Conservation (phyloP, 192 early-diverging fungal genomes). For the Rhizophagus prolifer region DNA sequence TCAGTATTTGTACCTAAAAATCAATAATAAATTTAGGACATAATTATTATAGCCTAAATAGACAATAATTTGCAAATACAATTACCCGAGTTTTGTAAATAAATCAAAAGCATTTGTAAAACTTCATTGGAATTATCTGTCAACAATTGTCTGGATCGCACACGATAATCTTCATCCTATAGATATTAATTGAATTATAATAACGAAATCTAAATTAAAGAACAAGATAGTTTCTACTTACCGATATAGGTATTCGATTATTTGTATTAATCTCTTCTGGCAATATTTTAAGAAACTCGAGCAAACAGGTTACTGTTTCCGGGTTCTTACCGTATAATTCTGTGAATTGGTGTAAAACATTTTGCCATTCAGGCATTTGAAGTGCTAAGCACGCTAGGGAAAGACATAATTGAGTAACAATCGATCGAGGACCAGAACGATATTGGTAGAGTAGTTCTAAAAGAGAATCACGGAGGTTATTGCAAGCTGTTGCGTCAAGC, state of each 20-base stretch:
- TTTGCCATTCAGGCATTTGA: conserved; percentile 77
- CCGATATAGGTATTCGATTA: conserved; percentile 59
- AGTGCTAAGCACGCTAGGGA: conserved; percentile 82
- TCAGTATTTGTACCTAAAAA: conserved; percentile 49
- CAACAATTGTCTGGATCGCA: conserved; percentile 60
- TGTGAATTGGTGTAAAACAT: conserved; percentile 76
- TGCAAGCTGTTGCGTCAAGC: conserved; percentile 61
- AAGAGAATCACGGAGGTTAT: conserved; percentile 76
- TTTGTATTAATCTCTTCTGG: conserved; percentile 82
- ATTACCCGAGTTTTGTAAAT: conserved; percentile 63
- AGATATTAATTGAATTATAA: not conserved
- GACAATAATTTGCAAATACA: conserved; percentile 3
- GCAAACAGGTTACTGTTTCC: conserved; percentile 61
- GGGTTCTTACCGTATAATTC: conserved; percentile 62
- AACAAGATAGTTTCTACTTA: conserved; percentile 40
- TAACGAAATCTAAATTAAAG: not conserved
- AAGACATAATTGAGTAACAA: conserved; percentile 81
- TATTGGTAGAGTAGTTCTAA: conserved; percentile 62
- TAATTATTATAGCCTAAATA: not conserved
- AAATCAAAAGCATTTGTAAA: conserved; percentile 66
- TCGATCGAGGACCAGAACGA: conserved; percentile 57
- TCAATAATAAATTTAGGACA: not conserved
- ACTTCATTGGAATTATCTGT: conserved; percentile 67
- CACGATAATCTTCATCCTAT: conserved; percentile 61
- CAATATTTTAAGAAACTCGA: conserved; percentile 83